A percentile compares a stretch with the other conserved stretches of the same genome.
Evolutionary conservation across 1,284 basidiomycete genomes (phyloP).

Genomic region (Cutaneotrichosporon dermatis): DNA sequence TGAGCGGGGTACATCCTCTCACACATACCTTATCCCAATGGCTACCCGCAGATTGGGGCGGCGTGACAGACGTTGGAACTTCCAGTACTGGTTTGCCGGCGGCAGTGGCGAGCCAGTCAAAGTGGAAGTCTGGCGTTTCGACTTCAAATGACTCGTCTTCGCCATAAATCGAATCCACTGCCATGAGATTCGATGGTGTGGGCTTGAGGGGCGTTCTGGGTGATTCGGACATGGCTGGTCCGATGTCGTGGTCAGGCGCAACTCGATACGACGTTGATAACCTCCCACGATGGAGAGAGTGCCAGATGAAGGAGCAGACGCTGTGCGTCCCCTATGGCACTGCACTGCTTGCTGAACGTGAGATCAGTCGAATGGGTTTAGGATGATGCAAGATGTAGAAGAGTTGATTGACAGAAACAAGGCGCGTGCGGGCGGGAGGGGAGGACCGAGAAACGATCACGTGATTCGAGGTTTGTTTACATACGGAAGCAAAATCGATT

Average conservation of each 20-base stretch:
- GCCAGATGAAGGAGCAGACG: too few relatives aligned
- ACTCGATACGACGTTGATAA: too few relatives aligned
- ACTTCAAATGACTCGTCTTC: constrained; percentile 31
- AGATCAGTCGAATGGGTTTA: too few relatives aligned
- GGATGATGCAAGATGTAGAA: too few relatives aligned
- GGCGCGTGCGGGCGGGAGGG: not conserved
- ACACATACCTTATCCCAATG: not conserved
- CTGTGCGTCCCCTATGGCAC: too few relatives aligned
- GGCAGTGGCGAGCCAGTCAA: constrained; percentile 25
- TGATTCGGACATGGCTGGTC: not conserved
- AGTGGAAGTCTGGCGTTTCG: constrained; percentile 38
- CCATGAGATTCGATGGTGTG: too few relatives aligned
- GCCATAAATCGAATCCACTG: not conserved
- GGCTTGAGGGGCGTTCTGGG: not conserved
- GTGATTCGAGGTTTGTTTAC: not conserved
- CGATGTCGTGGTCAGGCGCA: too few relatives aligned
- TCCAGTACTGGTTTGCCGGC: too few relatives aligned
- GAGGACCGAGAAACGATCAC: not conserved
- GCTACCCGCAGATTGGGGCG: not conserved
- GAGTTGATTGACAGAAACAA: not conserved
- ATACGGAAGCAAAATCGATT: not conserved
- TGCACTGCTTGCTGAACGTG: too few relatives aligned
- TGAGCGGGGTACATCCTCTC: not conserved
- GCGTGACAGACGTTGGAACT: not conserved
- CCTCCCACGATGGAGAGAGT: too few relatives aligned